Evolutionary conservation across 768 basidiomycete species (phyloP).

Genomic region (Lyophyllum atratum): DNA sequence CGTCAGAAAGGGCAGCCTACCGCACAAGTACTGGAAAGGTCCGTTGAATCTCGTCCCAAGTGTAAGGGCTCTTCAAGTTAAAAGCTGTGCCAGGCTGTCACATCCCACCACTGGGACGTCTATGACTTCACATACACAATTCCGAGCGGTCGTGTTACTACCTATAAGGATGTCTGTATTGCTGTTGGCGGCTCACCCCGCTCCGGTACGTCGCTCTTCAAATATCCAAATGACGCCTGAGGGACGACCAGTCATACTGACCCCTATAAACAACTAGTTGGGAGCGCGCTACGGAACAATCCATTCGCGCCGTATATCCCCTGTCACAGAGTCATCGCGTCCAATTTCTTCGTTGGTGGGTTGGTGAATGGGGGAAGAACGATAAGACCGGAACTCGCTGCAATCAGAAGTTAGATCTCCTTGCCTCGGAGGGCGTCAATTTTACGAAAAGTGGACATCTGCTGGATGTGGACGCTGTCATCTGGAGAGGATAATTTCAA

Average conservation of each 20-base stretch:
- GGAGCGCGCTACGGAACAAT: conserved; percentile 61
- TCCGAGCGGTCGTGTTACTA: conserved; percentile 53
- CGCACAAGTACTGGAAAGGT: conserved; percentile 39
- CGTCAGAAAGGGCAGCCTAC: conserved; percentile 29
- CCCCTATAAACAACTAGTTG: conserved; percentile 42
- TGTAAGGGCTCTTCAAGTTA: neutral
- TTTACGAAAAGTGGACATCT: conserved; percentile 51
- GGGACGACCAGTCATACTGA: neutral
- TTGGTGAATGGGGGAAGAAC: conserved; percentile 65
- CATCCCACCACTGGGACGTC: conserved; percentile 59
- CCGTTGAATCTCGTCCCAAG: neutral
- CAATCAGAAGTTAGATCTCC: conserved; percentile 48
- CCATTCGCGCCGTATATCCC: conserved; percentile 70
- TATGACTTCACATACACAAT: conserved; percentile 55
- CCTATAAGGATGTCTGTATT: conserved; percentile 54
- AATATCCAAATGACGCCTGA: neutral
- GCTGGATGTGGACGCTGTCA: conserved; percentile 9
- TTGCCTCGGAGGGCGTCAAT: conserved; percentile 53
- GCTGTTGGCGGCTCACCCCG: conserved; percentile 63
- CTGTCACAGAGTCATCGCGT: conserved; percentile 71
- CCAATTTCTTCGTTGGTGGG: conserved; percentile 61
- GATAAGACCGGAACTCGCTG: conserved; percentile 42
- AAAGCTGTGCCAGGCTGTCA: conserved; percentile 39
- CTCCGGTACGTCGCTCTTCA: conserved; percentile 48
- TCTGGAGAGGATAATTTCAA: conserved; percentile 23